phyloP scores from a whole-genome alignment of 2,329 filamentous ascomycete species.

The Colletotrichum horii region DNA sequence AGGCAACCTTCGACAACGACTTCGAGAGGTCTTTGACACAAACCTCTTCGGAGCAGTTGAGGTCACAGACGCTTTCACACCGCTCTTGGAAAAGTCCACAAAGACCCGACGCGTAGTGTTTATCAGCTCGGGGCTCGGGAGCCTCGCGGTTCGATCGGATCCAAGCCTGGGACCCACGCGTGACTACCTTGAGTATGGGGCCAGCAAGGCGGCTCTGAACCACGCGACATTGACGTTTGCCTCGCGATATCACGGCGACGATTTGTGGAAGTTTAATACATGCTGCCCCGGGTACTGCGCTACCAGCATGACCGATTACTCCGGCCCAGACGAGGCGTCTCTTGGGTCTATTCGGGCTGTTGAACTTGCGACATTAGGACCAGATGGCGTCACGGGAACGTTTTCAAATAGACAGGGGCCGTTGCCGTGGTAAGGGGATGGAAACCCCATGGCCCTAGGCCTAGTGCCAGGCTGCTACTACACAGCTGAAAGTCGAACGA shows the following conservation, averaged over 20 bases:
- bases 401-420: constrained; percentile 5
- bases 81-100: constrained; percentile 32
- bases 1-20: constrained; percentile 50
- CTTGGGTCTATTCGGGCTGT: constrained; percentile 11
- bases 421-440: neutral
- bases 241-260: neutral
- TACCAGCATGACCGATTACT: constrained; percentile 8
- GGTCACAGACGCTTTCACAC: constrained; percentile 50
- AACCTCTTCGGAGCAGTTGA: constrained; percentile 65
- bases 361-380: neutral
- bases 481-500: neutral
- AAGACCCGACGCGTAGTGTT: constrained; percentile 1
- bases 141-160: neutral
- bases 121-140: constrained; percentile 5
- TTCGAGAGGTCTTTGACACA: constrained; percentile 59
- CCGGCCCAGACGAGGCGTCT: neutral
- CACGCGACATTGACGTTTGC: constrained; percentile 7
- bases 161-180: neutral
- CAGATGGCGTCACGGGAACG: neutral
- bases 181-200: neutral
- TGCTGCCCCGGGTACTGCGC: constrained; percentile 13
- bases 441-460: rapidly evolving
- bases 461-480: neutral
- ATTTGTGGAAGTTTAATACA: constrained; percentile 9
- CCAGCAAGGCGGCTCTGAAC: constrained; percentile 16